Conservation (phyloP, 305 asterid species). For the Caryopteris hybrid region DNA sequence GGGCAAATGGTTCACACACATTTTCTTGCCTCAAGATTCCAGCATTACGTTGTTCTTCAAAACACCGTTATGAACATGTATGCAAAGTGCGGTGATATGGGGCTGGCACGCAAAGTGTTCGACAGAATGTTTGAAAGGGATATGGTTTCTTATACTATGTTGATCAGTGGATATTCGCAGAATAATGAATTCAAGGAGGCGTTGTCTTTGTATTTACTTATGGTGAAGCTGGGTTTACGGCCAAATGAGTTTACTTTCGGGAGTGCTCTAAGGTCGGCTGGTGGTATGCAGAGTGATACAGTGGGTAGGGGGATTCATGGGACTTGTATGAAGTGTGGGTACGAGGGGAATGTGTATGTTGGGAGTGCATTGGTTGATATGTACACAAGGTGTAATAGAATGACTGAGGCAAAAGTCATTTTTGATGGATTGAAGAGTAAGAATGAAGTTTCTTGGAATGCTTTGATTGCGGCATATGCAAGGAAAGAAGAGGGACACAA, state of each 20-base stretch:
- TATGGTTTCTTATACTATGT: slow-evolving; percentile 78
- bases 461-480: slow-evolving; percentile 72
- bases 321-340: slow-evolving; percentile 50
- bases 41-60: slow-evolving; percentile 30
- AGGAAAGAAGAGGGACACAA: slow-evolving; percentile 63
- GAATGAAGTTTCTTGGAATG: slow-evolving; percentile 87
- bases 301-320: slow-evolving; percentile 67
- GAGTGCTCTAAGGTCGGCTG: slow-evolving; percentile 69
- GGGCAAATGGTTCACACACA: slow-evolving; percentile 59
- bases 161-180: slow-evolving; percentile 77
- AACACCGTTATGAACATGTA: slow-evolving; percentile 59
- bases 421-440: slow-evolving; percentile 46
- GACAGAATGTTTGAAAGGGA: slow-evolving; percentile 68
- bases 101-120: slow-evolving; percentile 61
- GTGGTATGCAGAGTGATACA: slow-evolving; percentile 34
- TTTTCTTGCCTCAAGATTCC: slow-evolving; percentile 40
- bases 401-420: slow-evolving; percentile 50
- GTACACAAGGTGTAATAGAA: slow-evolving; percentile 54
- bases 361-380: slow-evolving; percentile 85
- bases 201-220: slow-evolving; percentile 37
- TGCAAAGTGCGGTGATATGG: slow-evolving; percentile 54
- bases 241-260: slow-evolving; percentile 81
- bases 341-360: slow-evolving; percentile 54
- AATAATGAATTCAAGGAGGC: slow-evolving; percentile 41
- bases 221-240: slow-evolving; percentile 47